These are phyloP conservation scores for Setomelanomma holmii DNA, from an alignment of 2,329 filamentous ascomycete genomes.

Conservation along the genomic window DNA sequence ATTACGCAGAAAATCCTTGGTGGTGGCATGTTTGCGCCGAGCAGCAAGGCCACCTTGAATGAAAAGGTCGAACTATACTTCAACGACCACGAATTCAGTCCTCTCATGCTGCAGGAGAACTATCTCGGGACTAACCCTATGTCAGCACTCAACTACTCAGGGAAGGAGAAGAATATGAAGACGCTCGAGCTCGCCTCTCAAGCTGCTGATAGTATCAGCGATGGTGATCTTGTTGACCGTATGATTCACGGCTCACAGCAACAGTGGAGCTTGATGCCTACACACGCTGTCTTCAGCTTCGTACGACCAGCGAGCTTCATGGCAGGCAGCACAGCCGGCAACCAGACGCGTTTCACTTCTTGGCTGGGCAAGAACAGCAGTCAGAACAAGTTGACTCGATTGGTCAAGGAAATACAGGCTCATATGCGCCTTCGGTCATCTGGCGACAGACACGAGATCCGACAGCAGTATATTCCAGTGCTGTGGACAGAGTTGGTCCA, in stretches of 20 bases:
- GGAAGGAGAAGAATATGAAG: constrained; percentile 77
- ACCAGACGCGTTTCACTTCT: constrained; percentile 77
- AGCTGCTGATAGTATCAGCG: constrained; percentile 94
- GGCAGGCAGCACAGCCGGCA: constrained; percentile 73
- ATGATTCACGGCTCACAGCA: constrained; percentile 99
- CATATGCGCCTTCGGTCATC: constrained; percentile 94
- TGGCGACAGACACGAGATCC: constrained; percentile 89
- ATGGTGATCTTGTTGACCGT: constrained; percentile 92
- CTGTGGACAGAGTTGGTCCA: constrained; percentile 84
- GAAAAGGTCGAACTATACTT: constrained; percentile 99
- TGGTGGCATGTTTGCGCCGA: constrained; percentile 81
- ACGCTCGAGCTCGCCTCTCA: constrained; percentile 84
- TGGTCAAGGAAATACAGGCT: constrained; percentile 91
- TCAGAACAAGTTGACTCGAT: constrained; percentile 72
- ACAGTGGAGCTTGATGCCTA: constrained; percentile 98
- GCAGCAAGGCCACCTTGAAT: constrained; percentile 86
- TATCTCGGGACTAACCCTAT: constrained; percentile 86
- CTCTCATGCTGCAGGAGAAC: constrained; percentile 97
- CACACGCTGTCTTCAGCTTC: constrained; percentile 93
- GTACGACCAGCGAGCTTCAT: constrained; percentile 89
- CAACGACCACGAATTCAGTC: constrained; percentile 98
- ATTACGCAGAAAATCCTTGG: constrained; percentile 93
- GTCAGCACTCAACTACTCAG: constrained; percentile 66
- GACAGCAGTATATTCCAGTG: constrained; percentile 90
- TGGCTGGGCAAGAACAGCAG: constrained; percentile 98